Evolutionary conservation across 2,329 filamentous ascomycete species (phyloP), one percentile per base, ranked within the genome.

Genomic region (Aspergillus aculeatus): DNA sequence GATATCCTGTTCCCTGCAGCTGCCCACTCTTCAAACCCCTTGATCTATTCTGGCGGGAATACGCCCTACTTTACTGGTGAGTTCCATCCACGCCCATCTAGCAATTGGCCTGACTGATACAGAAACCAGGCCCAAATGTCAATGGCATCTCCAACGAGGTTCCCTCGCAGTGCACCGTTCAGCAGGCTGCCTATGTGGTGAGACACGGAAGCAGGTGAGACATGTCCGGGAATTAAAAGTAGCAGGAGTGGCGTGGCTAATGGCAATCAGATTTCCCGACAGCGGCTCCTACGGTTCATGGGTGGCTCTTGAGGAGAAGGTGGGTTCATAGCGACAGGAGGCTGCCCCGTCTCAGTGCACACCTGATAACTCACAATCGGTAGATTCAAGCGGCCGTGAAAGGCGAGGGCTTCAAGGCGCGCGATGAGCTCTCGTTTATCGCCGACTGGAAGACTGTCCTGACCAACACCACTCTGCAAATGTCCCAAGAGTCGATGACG

Each of bases 401-500:
- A 10, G 19, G 41, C 26, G n/a, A 29, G n/a, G 77, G 81, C 16
- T 86, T 87, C 69, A 82, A 78, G 2, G 81, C 84, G 5, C 77
- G 69, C 0, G 83, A 83, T 3, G 71, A 78, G 1, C 73, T 89
- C 41, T 73, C 78, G 0, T 89, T 89, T 66, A 74, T 89, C 31
- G 75, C 81, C 12, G 73, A 73, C 3, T 89, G 87, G 87, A 74
- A 80, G 59, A 82, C 86, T 0, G 82, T 84, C 1, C 74, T 89
- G 29, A 82, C 78, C 1, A 75, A 85, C 58, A 83, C 85, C 0
- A 71, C 73, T 0, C 74, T 79, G 9, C 83, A 89, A 68, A 84
- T 89, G 23, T 76, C 83, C 4, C 83, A 86, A 68, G 71, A 86
- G 48, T 86, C 83, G 21, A 76, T 83, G 5, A 88, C 86, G 1